These are phyloP conservation scores for Canavalia ensiformis DNA, from an alignment of 306 rosid species.

Conservation along the genomic window DNA sequence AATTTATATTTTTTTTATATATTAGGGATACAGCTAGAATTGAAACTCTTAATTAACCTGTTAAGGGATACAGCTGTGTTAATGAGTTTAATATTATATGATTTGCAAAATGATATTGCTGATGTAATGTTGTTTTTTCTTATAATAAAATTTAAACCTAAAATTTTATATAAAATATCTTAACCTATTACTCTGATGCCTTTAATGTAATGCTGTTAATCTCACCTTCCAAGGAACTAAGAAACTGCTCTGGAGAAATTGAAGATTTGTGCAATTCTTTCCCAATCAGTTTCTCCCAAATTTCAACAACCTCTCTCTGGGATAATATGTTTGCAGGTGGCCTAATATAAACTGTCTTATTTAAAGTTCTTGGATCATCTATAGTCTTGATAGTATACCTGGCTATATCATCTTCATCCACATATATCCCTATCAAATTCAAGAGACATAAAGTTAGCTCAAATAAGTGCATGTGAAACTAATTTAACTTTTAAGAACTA, in stretches of 20 bases:
- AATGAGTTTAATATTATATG: too few species aligned
- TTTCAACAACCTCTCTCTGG: conserved; percentile 70
- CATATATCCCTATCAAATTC: conserved; percentile 59
- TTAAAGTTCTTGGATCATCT: conserved; percentile 71
- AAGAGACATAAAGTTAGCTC: not conserved
- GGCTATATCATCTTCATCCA: conserved; percentile 87
- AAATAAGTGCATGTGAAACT: too few species aligned
- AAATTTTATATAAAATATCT: too few species aligned
- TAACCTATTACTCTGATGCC: too few species aligned
- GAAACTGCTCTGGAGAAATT: conserved; percentile 60
- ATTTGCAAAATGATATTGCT: too few species aligned
- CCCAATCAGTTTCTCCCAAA: conserved; percentile 70
- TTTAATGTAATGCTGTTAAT: not conserved
- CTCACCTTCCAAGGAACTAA: conserved; percentile 61
- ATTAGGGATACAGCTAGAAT: too few species aligned
- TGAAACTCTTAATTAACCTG: too few species aligned
- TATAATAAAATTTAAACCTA: too few species aligned
- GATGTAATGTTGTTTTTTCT: too few species aligned
- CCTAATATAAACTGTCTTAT: conserved; percentile 73
- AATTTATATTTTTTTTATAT: too few species aligned
- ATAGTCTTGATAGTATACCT: conserved; percentile 67
- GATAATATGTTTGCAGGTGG: conserved; percentile 72
- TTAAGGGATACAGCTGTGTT: too few species aligned
- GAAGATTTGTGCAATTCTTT: conserved; percentile 61
- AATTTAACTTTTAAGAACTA: not conserved